Conservation (phyloP, 768 basidiomycete species). For the Pluteus cervinus region DNA sequence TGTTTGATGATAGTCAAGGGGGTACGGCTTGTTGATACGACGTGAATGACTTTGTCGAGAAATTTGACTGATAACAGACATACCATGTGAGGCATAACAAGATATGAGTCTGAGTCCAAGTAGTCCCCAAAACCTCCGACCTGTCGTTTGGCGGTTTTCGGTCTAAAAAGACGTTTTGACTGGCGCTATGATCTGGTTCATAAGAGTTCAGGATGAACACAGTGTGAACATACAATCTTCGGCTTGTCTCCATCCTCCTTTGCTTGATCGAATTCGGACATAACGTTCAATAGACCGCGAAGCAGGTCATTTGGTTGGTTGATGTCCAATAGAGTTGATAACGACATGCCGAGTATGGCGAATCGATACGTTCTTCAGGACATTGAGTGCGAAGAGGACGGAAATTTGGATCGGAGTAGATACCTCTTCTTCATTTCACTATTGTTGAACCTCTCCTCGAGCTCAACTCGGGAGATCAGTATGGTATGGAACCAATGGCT, state of each 20-base stretch:
- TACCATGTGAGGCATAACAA: slow-evolving; percentile 72
- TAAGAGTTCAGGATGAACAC: slow-evolving; percentile 1
- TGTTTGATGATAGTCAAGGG: slow-evolving; percentile 85
- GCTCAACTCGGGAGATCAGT: slow-evolving; percentile 65
- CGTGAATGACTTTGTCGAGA: too few relatives aligned
- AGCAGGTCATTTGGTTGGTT: slow-evolving; percentile 76
- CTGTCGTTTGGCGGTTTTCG: slow-evolving; percentile 48
- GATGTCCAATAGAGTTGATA: slow-evolving; percentile 78
- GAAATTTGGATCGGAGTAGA: slow-evolving; percentile 6
- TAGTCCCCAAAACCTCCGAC: slow-evolving; percentile 55
- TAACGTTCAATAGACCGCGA: slow-evolving; percentile 61
- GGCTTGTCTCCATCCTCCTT: slow-evolving; percentile 71
- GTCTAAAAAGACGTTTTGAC: slow-evolving; percentile 52
- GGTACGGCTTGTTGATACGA: slow-evolving; percentile 79
- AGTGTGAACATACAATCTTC: slow-evolving; percentile 50
- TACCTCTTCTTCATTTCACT: slow-evolving; percentile 75
- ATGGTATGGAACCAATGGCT: slow-evolving; percentile 90
- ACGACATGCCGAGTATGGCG: slow-evolving; percentile 80
- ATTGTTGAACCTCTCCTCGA: slow-evolving; percentile 72
- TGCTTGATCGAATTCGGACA: slow-evolving; percentile 73
- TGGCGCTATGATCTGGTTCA: slow-evolving; percentile 17
- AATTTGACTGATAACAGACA: too few relatives aligned
- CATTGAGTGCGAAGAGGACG: slow-evolving; percentile 4
- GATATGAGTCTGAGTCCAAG: slow-evolving; percentile 59
- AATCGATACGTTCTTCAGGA: slow-evolving; percentile 68